A percentile compares a stretch with the other conserved stretches of the same genome.
Conservation (phyloP, 2,329 filamentous ascomycete species). For the Zarea fungicola region DNA sequence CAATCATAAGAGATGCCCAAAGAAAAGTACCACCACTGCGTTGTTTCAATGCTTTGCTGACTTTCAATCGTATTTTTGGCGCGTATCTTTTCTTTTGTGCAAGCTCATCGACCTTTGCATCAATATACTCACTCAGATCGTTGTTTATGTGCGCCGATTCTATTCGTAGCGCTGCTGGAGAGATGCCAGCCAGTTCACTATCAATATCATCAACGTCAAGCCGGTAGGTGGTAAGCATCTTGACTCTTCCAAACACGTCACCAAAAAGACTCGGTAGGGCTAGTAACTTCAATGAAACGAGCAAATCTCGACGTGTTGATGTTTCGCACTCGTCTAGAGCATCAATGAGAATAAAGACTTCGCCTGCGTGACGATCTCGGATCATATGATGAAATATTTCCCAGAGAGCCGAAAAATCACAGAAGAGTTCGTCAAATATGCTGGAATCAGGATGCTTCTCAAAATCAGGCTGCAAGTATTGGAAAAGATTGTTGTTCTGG, state of each 20-base stretch:
- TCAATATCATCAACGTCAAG: conserved; percentile 11
- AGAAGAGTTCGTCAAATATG: neutral
- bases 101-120: conserved; percentile 3
- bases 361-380: conserved; percentile 1
- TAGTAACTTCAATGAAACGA: neutral
- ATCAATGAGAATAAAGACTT: conserved; percentile 14
- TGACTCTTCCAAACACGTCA: neutral
- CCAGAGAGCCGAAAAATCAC: conserved; percentile 10
- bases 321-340: conserved; percentile 14
- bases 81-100: too few species aligned
- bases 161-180: neutral
- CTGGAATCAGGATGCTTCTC: neutral
- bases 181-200: neutral
- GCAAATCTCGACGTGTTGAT: conserved; percentile 2
- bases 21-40: conserved; percentile 3
- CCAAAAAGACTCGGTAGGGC: neutral
- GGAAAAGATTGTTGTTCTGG: conserved; percentile 13
- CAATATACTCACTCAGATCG: conserved; percentile 12
- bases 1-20: neutral
- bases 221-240: conserved; percentile 11
- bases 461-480: conserved; percentile 2
- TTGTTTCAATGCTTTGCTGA: neutral
- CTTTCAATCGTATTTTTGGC: neutral
- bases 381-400: conserved; percentile 13
- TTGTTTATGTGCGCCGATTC: conserved; percentile 10